phyloP scores from a whole-genome alignment of 257 asterid genomes.

The Solanum stenotomum region DNA sequence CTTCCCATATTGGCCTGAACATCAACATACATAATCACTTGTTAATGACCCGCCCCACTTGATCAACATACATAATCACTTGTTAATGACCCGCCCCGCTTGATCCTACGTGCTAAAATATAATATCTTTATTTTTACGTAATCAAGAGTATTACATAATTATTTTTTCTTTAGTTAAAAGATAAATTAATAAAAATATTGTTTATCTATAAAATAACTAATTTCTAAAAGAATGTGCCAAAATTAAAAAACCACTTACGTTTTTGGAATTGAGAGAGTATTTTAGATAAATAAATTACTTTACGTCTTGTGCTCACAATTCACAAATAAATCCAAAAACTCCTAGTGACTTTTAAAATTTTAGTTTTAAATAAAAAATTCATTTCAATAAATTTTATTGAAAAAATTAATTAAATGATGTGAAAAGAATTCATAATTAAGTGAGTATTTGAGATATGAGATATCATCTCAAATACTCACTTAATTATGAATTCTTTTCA shows the following conservation, averaged over 20 bases:
- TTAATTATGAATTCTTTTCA: too few species aligned
- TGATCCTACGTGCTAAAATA: background rate
- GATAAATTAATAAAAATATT: too few species aligned
- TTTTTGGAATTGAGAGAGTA: background rate
- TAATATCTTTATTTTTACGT: background rate
- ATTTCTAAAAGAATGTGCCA: background rate
- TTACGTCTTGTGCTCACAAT: background rate
- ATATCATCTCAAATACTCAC: too few species aligned
- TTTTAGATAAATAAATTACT: background rate
- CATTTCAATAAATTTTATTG: background rate
- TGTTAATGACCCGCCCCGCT: background rate
- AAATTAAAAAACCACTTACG: background rate
- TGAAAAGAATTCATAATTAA: background rate
- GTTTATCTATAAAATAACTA: background rate
- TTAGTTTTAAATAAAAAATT: too few species aligned
- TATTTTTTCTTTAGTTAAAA: background rate
- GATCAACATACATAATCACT: background rate
- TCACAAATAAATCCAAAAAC: background rate
- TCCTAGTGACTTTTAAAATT: background rate
- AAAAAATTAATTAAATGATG: too few species aligned
- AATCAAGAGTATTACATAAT: background rate
- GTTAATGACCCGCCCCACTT: background rate
- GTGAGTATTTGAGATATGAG: too few species aligned
- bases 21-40: background rate
- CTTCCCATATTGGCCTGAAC: conserved; percentile 34